Percentiles rank a stretch among this genome's conserved stretches.
Evolutionary conservation across 176 grass and related monocot species (phyloP).

Genomic region (Melocanna baccifera): DNA sequence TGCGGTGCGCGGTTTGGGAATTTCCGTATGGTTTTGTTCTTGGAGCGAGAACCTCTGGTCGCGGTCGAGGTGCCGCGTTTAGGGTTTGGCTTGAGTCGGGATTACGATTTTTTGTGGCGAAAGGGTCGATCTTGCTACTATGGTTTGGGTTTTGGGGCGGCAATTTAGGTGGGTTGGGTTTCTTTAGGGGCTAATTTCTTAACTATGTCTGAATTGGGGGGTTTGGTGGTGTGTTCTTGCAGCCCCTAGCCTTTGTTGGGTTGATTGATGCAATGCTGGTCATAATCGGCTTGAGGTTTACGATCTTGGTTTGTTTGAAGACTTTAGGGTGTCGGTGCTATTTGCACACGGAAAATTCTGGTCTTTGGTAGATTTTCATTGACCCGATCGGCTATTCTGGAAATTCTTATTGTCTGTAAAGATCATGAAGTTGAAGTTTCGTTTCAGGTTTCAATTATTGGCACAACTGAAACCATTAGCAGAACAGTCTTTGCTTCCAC

Average conservation of each 20-base stretch:
- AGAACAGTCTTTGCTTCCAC: not conserved
- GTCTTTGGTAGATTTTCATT: not conserved
- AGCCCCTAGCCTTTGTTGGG: not conserved
- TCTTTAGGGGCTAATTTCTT: not conserved
- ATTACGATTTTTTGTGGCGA: not conserved
- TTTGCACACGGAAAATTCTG: not conserved
- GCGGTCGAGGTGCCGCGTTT: not conserved
- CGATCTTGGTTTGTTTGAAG: not conserved
- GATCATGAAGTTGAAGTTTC: not conserved
- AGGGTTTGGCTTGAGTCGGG: not conserved
- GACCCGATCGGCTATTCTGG: not conserved
- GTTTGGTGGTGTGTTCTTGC: not conserved
- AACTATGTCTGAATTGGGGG: not conserved
- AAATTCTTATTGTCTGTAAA: not conserved
- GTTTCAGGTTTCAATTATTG: not conserved
- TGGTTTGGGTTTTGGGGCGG: constrained; percentile 34
- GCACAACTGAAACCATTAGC: not conserved
- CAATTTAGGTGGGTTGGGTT: not conserved
- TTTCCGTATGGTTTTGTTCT: not conserved
- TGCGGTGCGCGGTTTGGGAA: not conserved
- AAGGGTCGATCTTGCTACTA: not conserved
- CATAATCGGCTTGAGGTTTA: not conserved
- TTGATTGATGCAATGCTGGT: constrained; percentile 7
- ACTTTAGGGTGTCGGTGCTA: not conserved
- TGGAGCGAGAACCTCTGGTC: not conserved